Conservation (phyloP, 331 rosid species). For the Telfairia occidentalis region DNA sequence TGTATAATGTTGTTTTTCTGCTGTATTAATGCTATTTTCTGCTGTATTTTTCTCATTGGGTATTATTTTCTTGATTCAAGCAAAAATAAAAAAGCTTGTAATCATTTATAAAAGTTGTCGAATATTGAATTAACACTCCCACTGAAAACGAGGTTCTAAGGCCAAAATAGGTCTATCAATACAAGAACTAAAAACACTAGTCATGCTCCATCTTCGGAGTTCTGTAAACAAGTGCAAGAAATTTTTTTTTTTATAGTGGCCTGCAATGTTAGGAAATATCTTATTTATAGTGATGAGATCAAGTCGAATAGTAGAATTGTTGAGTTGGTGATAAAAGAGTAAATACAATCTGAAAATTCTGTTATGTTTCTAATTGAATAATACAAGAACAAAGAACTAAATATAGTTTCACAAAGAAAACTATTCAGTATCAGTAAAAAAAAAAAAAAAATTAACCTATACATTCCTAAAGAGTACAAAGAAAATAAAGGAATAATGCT, state of each 20-base stretch:
- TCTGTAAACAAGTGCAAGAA: not conserved
- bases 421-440: no score
- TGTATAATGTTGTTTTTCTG: no score
- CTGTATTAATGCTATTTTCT: no score
- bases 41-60: no score
- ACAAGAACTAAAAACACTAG: not conserved
- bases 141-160: not conserved
- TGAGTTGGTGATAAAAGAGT: not conserved
- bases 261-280: not conserved
- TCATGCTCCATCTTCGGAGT: not conserved
- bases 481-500: no score
- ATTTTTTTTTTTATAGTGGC: not conserved
- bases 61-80: no score
- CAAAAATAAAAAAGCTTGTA: not conserved
- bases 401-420: no score
- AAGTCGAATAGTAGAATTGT: not conserved
- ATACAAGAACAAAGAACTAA: no score
- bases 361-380: no score
- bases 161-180: not conserved
- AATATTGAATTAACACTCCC: not conserved
- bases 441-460: no score
- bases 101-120: not conserved
- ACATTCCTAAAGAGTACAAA: no score
- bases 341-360: no score
- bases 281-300: not conserved